Evolutionary conservation across 106 monocot species (phyloP), one percentile per base, ranked within the genome.

Genomic region (Acanthochlamys bracteata): DNA sequence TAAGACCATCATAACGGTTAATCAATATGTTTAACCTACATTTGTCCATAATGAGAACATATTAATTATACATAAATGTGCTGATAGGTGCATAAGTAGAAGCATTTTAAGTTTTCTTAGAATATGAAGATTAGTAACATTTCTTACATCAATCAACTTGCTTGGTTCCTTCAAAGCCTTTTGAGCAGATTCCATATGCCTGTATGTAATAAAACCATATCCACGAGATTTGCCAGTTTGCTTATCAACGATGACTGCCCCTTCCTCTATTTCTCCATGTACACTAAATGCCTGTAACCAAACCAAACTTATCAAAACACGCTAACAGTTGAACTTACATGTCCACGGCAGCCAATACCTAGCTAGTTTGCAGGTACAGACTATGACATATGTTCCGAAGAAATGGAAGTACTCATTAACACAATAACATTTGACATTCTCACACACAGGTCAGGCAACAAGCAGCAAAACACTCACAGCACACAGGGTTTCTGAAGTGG

Each of bases 401-500:
- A n/a, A n/a, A n/a, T n/a, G n/a, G n/a, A n/a, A n/a, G n/a, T n/a
- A n/a, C n/a, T n/a, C n/a, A n/a, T n/a, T n/a, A n/a, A n/a, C n/a
- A n/a, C n/a, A n/a, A n/a, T 43, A 13, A 43, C 43, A 43, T 43
- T 43, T 13, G 13, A 43, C 73, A 24, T 70, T 76, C 57, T 21
- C 73, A 74, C 69, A 74, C 54, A 64, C 73, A 76, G 74, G 27
- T 69, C 69, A 79, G 64, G 41, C 63, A 42, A 53, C 81, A 81
- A 76, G 53, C 63, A 57, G 67, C 76, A 76, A 74, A 74, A 70
- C 77, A 82, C 82, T 82, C 82, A 82, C 82, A 71, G 74, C 77
- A 82, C 74, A 66, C 77, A 82, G 74, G 11, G 82, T 74, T 71
- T 82, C 82, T 82, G 82, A 78, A 67, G 82, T 82, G 58, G 82